Percentiles rank a stretch among this genome's conserved stretches.
phyloP scores from a whole-genome alignment of 345 rosid genomes.

The Geranium brycei region DNA sequence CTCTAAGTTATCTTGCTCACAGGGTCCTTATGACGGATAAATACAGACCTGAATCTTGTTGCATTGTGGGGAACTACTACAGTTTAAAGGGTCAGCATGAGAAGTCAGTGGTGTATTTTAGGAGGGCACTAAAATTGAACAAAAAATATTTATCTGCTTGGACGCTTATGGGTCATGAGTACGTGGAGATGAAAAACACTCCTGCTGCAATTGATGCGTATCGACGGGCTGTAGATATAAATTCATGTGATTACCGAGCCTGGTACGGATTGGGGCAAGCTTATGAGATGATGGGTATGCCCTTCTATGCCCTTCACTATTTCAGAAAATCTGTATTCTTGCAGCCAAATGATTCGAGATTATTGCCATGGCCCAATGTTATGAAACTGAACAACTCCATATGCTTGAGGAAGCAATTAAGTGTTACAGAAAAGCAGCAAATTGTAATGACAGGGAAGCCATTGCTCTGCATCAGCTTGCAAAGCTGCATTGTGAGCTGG shows the following conservation, averaged over 20 bases:
- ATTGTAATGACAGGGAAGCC: constrained; percentile 75
- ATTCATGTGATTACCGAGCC: constrained; percentile 80
- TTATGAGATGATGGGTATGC: constrained; percentile 92
- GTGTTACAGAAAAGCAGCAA: constrained; percentile 81
- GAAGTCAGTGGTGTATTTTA: constrained; percentile 79
- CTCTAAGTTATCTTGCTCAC: constrained; percentile 87
- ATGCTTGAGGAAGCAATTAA: constrained; percentile 91
- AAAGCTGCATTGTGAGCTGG: constrained; percentile 57
- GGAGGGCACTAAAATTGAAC: constrained; percentile 91
- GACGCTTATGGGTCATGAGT: constrained; percentile 98
- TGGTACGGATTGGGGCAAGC: constrained; percentile 98
- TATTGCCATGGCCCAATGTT: constrained; percentile 95
- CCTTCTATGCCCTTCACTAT: constrained; percentile 88
- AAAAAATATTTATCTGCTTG: constrained; percentile 86
- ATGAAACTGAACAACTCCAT: constrained; percentile 70
- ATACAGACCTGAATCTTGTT: constrained; percentile 93
- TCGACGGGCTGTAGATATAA: constrained; percentile 84
- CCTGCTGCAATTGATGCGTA: constrained; percentile 97
- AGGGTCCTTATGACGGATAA: constrained; percentile 76
- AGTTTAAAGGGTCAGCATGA: constrained; percentile 95
- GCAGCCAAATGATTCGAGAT: constrained; percentile 80
- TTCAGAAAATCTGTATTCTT: constrained; percentile 79
- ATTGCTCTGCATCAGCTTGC: constrained; percentile 81
- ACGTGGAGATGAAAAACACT: constrained; percentile 90
- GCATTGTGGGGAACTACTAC: constrained; percentile 91